Evolutionary conservation across 176 grass and related monocot genomes (phyloP), one percentile per base, ranked within the genome.

Genomic region (Triticum timopheevii): DNA sequence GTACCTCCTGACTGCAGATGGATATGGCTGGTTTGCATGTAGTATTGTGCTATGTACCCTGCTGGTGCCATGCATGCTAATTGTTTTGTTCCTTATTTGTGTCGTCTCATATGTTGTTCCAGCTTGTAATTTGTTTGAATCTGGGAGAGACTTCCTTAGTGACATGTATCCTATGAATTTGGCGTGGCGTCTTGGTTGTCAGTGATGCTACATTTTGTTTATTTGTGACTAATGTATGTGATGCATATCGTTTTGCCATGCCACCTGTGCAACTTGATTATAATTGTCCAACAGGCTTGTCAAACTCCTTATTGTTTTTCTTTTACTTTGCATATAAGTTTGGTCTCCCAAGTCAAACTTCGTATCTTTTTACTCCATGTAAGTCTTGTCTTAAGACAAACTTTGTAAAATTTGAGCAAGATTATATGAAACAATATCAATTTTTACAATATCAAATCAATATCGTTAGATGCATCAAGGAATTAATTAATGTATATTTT

Each of bases 51-150:
- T 24, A 22, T 22, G 54, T 59, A 68, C 50, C 79, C 50, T 70
- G 40, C 10, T 65, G 44, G 54, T 22, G 54, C 7, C 54, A 22
- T 3, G 1, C 33, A 33, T 65, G 34, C 42, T 67, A 34, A 66
- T 80, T 83, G 4, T 38, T 90, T 83, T 83, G 24, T 87, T 80
- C 24, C 1, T 65, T 44, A 9, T 8, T 79, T 52, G 34, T 65
- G 19, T 71, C 17, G 3, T 20, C 10, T 2, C 1, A 0, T 67
- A 50, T 73, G 17, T 68, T 36, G 58, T 65, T 58, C 15, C 47
- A 56, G 20, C 47, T 33, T 74, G 9, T 59, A 59, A 22, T 22
- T 16, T 85, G 77, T 64, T 65, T 72, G 22, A 62, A 71, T 23
- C 17, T 38, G 34, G 33, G 56, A 58, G 9, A 22, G 3, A 79